Evolutionary conservation across 192 early-diverging fungal genomes (phyloP).

Genomic region (Coemansia sp.): DNA sequence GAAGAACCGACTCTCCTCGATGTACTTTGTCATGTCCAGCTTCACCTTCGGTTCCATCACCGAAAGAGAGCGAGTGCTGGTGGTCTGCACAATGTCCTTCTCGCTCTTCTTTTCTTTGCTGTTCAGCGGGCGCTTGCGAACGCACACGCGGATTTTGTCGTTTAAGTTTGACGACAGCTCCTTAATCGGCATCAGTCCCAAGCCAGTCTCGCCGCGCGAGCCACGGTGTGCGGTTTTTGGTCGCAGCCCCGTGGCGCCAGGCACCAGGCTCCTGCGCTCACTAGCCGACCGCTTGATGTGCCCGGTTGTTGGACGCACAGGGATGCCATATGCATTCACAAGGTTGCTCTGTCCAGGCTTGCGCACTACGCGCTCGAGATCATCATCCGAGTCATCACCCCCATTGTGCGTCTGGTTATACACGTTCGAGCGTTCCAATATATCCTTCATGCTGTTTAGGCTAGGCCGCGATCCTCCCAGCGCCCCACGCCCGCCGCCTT

Average conservation of each 20-base stretch:
- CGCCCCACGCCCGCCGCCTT: constrained; percentile 11
- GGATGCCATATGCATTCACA: constrained; percentile 47
- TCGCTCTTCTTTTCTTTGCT: constrained; percentile 83
- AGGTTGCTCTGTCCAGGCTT: constrained; percentile 30
- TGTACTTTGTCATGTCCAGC: constrained; percentile 92
- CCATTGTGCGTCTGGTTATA: constrained; percentile 22
- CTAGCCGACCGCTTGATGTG: constrained; percentile 27
- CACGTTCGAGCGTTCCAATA: constrained; percentile 33
- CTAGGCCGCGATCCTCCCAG: constrained; percentile 22
- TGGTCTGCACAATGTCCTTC: constrained; percentile 76
- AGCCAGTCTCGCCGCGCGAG: constrained; percentile 7
- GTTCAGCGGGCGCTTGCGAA: constrained; percentile 92
- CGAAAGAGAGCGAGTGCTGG: constrained; percentile 67
- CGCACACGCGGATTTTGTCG: constrained; percentile 94
- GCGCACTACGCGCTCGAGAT: constrained; percentile 49
- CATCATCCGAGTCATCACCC: constrained; percentile 35
- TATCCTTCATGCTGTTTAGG: constrained; percentile 26
- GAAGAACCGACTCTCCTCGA: constrained; percentile 89
- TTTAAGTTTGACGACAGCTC: constrained; percentile 34
- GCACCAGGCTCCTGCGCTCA: constrained; percentile 39
- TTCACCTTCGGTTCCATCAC: constrained; percentile 97
- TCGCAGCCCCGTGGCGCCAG: constrained; percentile 5
- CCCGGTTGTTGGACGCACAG: constrained; percentile 25
- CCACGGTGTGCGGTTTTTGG: constrained; percentile 26
- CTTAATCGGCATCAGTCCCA: constrained; percentile 15